Conservation (phyloP, 1,284 basidiomycete genomes). For the Ustilago bromivora region DNA sequence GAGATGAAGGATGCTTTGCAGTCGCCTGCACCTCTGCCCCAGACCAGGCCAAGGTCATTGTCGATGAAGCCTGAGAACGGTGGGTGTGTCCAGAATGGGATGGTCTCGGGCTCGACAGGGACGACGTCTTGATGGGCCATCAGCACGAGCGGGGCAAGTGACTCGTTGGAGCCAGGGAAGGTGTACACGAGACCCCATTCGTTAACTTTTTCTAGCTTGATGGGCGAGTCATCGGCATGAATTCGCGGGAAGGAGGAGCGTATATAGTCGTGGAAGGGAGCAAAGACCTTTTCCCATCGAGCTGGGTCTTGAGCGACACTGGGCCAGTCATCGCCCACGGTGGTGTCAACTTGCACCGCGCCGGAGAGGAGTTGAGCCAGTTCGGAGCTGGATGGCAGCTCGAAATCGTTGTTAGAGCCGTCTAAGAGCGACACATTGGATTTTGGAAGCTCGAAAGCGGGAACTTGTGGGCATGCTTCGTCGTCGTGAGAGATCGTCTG, state of each 20-base stretch:
- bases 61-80: constrained; percentile 73
- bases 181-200: constrained; percentile 77
- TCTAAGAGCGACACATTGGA: background rate
- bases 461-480: constrained; percentile 37
- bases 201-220: constrained; percentile 72
- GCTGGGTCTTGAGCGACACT: constrained; percentile 44
- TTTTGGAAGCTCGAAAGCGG: constrained; percentile 24
- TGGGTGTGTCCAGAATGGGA: constrained; percentile 72
- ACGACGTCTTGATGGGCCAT: constrained; percentile 77
- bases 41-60: constrained; percentile 71
- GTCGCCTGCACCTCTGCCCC: constrained; percentile 70
- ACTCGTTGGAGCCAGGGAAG: constrained; percentile 75
- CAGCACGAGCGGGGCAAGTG: constrained; percentile 77
- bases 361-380: constrained; percentile 45
- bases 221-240: constrained; percentile 34
- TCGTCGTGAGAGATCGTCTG: background rate
- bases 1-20: constrained; percentile 71
- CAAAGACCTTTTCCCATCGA: constrained; percentile 49
- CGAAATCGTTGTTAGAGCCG: constrained; percentile 2
- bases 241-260: constrained; percentile 35
- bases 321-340: constrained; percentile 54
- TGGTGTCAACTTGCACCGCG: constrained; percentile 56
- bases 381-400: constrained; percentile 25
- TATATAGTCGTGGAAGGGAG: constrained; percentile 51
- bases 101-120: constrained; percentile 72